phyloP scores from a whole-genome alignment of 257 asterid genomes.

The Fraxinus quadrangulata region DNA sequence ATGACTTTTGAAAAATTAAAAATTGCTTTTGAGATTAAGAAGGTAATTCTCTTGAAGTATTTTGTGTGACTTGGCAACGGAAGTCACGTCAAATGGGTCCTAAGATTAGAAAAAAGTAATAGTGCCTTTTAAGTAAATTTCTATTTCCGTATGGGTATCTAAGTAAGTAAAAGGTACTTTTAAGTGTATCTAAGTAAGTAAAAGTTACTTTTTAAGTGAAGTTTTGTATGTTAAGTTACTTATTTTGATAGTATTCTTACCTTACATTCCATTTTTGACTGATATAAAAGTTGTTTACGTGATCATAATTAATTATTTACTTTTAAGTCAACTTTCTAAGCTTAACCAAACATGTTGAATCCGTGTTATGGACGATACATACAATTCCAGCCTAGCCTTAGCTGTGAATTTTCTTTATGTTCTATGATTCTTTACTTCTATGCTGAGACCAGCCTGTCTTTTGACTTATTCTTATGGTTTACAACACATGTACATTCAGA shows the following conservation, averaged over 20 bases:
- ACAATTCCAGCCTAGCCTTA: background rate
- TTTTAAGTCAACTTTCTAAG: background rate
- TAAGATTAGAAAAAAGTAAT: too few species aligned
- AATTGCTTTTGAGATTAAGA: too few species aligned
- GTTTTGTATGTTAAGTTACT: background rate
- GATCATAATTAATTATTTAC: too few species aligned
- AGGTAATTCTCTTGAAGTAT: too few species aligned
- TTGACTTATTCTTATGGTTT: background rate
- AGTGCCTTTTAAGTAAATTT: too few species aligned
- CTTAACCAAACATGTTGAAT: background rate
- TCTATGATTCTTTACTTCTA: slow-evolving; percentile 2
- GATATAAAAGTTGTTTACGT: background rate
- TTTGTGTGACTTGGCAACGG: too few species aligned
- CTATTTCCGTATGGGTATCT: too few species aligned
- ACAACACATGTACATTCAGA: background rate
- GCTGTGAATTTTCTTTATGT: background rate
- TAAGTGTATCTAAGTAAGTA: too few species aligned
- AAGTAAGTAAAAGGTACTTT: too few species aligned
- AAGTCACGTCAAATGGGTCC: too few species aligned
- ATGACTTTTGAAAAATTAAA: too few species aligned
- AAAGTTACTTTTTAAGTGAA: background rate
- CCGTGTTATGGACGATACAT: background rate
- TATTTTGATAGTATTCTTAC: background rate
- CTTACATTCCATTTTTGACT: background rate
- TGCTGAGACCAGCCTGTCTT: slow-evolving; percentile 5